Base-by-base conservation (phyloP, 2,329 filamentous ascomycete species). In the Pezicula rhizophila region DNA sequence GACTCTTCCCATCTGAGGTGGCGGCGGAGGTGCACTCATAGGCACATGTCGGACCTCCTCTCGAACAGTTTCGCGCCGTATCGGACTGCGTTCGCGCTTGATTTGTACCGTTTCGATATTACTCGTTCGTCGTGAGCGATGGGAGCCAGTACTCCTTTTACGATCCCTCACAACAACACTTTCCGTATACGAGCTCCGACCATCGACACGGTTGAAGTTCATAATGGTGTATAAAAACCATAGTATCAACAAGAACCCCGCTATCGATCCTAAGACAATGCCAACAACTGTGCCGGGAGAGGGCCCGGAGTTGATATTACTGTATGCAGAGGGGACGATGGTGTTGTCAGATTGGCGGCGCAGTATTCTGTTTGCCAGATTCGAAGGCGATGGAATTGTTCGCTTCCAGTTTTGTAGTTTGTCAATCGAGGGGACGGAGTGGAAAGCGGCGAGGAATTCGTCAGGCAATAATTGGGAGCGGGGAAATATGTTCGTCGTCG, bases 291-390 rank as follows among this genome's bases (percentile, higher is more conserved):
- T 74, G 47, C 78, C 80, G 0, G 80, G 74, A 1, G 70, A 42
- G 0, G 79, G 79, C 5, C 78, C 74, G 23, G 67, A 59, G 60
- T 76, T 66, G 31, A 79, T 67, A 46, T 71, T 70, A 41, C 74
- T 70, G 65, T 86, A 86, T 56, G 79, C 79, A 23, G 78, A 74
- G 1, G 82, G 80, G 57, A 86, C 82, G 52, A 79, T 72, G 49
- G 65, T 66, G 47, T 62, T 60, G 53, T 55, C 54, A 35, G 41
- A 34, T 28, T 52, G 37, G 25, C 50, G 47, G 40, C 46, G 46
- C n/a, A 42, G 17, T 26, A 43, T 23, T 40, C 20, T n/a, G 34
- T 17, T 7, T 26, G 18, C 15, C 14, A 15, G 28, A 7, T 11
- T 35, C 35, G 38, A 7, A 43, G 31, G 37, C 38, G 15, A 15